These are phyloP conservation scores for Rhodomyrtus psidioides DNA, from an alignment of 441 rosid species.

Conservation along the genomic window DNA sequence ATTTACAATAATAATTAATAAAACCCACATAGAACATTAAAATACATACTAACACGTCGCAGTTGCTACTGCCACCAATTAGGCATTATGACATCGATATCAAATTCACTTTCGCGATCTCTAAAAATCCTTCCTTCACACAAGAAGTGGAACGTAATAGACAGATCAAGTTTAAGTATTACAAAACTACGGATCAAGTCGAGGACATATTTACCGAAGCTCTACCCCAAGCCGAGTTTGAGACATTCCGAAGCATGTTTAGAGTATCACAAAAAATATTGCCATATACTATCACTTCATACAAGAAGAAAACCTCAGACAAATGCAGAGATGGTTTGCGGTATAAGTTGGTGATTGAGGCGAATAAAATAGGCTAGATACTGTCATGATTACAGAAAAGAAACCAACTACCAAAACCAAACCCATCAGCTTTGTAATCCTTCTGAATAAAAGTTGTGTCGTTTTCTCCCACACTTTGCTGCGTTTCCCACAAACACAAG, in stretches of 20 bases:
- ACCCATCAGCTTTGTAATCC: not conserved
- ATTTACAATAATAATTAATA: too few species aligned
- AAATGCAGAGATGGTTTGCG: not conserved
- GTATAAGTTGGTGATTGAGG: not conserved
- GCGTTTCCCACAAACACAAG: not conserved
- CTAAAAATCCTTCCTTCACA: not conserved
- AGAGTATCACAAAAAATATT: not conserved
- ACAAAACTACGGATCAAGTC: not conserved
- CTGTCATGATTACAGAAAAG: not conserved
- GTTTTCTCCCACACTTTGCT: not conserved
- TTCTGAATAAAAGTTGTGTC: not conserved
- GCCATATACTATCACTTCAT: too few species aligned
- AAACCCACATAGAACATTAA: too few species aligned
- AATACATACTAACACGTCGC: not conserved
- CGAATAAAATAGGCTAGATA: not conserved
- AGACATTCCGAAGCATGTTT: not conserved
- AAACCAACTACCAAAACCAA: not conserved
- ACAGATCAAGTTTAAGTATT: not conserved
- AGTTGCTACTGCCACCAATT: not conserved
- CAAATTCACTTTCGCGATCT: not conserved
- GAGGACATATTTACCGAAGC: not conserved
- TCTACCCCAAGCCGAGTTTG: not conserved
- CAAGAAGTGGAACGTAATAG: not conserved
- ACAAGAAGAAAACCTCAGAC: not conserved
- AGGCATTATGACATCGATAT: not conserved